Evolutionary conservation across 192 early-diverging fungal genomes (phyloP).

Genomic region (Blastocladiella britannica): DNA sequence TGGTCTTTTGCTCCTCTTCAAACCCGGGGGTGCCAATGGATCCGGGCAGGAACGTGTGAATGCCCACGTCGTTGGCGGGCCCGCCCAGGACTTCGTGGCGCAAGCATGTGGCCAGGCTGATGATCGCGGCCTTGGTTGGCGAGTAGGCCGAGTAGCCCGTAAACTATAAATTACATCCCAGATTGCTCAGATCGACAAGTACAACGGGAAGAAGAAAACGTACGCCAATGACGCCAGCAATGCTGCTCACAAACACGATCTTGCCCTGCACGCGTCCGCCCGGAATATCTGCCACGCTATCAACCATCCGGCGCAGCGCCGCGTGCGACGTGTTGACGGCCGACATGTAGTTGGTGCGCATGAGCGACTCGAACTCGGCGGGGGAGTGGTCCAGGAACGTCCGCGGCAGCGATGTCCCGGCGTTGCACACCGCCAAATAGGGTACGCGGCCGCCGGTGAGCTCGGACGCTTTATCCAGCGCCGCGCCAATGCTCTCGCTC

Average conservation of each 20-base stretch:
- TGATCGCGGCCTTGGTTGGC: constrained; percentile 18
- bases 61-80: constrained; percentile 10
- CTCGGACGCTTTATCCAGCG: background rate
- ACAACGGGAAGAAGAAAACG: too few species aligned
- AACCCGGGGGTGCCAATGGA: constrained; percentile 27
- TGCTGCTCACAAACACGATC: constrained; percentile 20
- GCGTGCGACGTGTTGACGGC: constrained; percentile 9
- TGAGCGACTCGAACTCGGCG: constrained; percentile 11
- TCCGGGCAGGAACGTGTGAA: constrained; percentile 19
- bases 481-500: background rate
- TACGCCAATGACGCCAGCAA: constrained; percentile 7
- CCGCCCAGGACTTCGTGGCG: constrained; percentile 14
- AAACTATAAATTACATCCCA: too few species aligned
- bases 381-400: background rate
- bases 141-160: constrained; percentile 19
- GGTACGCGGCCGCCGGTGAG: background rate
- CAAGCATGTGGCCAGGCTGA: constrained; percentile 16
- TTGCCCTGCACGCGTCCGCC: constrained; percentile 4
- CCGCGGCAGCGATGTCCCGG: background rate
- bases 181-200: too few species aligned
- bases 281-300: constrained; percentile 6
- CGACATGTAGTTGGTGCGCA: constrained; percentile 18
- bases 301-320: constrained; percentile 12
- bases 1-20: constrained; percentile 19
- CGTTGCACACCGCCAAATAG: background rate